These are phyloP conservation scores for Alternaria arborescens DNA, from an alignment of 2,329 filamentous ascomycete genomes.

Conservation along the genomic window DNA sequence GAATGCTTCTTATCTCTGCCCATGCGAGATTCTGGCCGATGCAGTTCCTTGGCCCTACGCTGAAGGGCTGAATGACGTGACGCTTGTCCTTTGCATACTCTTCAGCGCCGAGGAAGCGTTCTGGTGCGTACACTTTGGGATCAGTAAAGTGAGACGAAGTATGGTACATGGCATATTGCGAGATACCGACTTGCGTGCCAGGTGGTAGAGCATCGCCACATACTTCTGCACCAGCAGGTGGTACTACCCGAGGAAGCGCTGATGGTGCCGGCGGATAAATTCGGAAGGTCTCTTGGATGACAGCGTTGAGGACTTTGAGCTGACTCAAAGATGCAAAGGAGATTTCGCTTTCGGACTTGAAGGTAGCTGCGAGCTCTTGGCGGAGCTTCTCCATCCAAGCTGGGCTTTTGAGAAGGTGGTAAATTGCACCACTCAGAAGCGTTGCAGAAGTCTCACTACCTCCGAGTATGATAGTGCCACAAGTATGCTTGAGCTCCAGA, in stretches of 20 bases:
- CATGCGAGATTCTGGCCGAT: conserved; percentile 34
- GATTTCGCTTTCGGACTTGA: too few relatives aligned
- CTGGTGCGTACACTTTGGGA: conserved; percentile 22
- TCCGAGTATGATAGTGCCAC: conserved; percentile 47
- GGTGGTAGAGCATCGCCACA: conserved; percentile 22
- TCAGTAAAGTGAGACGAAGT: conserved; percentile 22
- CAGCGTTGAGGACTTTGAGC: conserved; percentile 25
- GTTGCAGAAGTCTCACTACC: conserved; percentile 52
- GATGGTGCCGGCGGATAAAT: conserved; percentile 27
- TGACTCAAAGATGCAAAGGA: conserved; percentile 5
- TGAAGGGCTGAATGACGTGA: conserved; percentile 35
- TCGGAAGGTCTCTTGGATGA: conserved; percentile 31
- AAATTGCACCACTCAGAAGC: conserved; percentile 21
- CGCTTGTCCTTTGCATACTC: conserved; percentile 40
- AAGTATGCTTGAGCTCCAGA: conserved; percentile 46
- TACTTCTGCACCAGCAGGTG: conserved; percentile 19
- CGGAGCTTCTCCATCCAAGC: too few relatives aligned
- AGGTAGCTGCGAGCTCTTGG: too few relatives aligned
- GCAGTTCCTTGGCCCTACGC: conserved; percentile 27
- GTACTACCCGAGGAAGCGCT: conserved; percentile 18
- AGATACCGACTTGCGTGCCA: conserved; percentile 20
- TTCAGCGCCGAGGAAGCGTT: conserved; percentile 23
- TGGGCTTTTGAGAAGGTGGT: too few relatives aligned
- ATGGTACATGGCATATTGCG: conserved; percentile 24
- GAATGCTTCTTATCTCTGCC: conserved; percentile 47